Evolutionary conservation across 1,284 basidiomycete species (phyloP), one percentile per base, ranked within the genome.

Genomic region (Inonotus hispidus): DNA sequence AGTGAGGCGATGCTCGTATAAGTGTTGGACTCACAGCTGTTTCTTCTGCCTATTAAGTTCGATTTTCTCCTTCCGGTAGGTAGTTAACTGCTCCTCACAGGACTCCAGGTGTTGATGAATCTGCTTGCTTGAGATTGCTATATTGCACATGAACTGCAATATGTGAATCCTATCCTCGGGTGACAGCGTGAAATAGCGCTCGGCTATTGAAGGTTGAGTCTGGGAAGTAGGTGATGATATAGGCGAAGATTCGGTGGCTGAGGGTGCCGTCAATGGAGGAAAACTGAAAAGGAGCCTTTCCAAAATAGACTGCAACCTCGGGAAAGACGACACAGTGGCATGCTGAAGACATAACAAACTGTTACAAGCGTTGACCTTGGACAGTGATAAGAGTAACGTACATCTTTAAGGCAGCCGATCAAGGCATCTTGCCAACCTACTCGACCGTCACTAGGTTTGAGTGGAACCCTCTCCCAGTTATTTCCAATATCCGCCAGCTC

Each of bases 51-150:
- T 81, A 72, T 95, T 95, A 57, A 95, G 84, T 66, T 99, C 96
- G 39, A 96, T 92, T 73, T 95, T 93, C 73, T 96, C 93, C 76
- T 99, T 99, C 65, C 96, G 79, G 56, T 97, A 79, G 47, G 95
- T 92, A 10, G 97, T 98, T 63, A 99, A 75, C 65, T 90, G 87
- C 66, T 89, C 83, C 68, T 95, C 95, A 68, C 92, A 93, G 58
- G 86, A 83, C 68, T 99, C 97, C 83, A 98, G 92, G 69, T 92
- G 93, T 11, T 80, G 74, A 70, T 95, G 91, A 47, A 98, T 84
- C 3, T 85, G 80, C 71, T 93, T 95, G 72, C 93, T 96, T 52
- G 94, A 93, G 29, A 95, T 86, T 0, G 90, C 94, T 55, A 95
- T 75, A 70, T 96, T 91, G 73, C 90, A 92, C 76, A 99, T 81